phyloP scores from a whole-genome alignment of 1,284 basidiomycete species.

The Ceratobasidium sp. region DNA sequence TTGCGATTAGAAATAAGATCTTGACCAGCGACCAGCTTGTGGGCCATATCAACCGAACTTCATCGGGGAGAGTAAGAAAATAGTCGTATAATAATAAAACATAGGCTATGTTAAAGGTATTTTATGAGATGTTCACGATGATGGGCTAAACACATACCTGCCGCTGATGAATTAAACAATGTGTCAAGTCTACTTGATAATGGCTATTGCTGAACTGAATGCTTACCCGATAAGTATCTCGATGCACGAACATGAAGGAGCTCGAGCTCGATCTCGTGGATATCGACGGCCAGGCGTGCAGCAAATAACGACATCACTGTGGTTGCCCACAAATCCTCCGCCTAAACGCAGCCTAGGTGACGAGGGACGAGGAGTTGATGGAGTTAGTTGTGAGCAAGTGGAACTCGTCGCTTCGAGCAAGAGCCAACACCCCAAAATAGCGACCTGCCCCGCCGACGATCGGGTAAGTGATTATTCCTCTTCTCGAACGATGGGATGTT shows the following conservation, averaged over 20 bases:
- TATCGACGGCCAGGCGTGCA: background rate
- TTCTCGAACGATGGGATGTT: conserved; percentile 1
- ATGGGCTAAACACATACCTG: background rate
- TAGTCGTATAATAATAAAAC: conserved; percentile 37
- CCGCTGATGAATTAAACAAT: background rate
- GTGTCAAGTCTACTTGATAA: background rate
- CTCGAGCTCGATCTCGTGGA: conserved; percentile 18
- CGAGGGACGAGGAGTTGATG: background rate
- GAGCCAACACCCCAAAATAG: background rate
- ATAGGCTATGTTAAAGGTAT: background rate
- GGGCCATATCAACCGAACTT: conserved; percentile 38
- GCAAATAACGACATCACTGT: conserved; percentile 2
- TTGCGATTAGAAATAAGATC: conserved; percentile 26
- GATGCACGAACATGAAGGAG: conserved; percentile 27
- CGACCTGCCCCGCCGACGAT: background rate
- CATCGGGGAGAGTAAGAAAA: conserved; percentile 35
- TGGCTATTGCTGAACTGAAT: background rate
- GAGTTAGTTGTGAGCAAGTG: background rate
- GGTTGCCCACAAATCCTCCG: background rate
- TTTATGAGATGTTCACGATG: background rate
- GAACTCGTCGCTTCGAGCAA: background rate
- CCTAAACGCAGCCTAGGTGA: background rate
- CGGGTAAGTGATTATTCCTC: background rate
- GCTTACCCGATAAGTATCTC: conserved; percentile 29
- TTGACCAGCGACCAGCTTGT: conserved; percentile 32